These are phyloP conservation scores for Capsella rubella DNA, from an alignment of 441 rosid genomes.

Conservation along the genomic window DNA sequence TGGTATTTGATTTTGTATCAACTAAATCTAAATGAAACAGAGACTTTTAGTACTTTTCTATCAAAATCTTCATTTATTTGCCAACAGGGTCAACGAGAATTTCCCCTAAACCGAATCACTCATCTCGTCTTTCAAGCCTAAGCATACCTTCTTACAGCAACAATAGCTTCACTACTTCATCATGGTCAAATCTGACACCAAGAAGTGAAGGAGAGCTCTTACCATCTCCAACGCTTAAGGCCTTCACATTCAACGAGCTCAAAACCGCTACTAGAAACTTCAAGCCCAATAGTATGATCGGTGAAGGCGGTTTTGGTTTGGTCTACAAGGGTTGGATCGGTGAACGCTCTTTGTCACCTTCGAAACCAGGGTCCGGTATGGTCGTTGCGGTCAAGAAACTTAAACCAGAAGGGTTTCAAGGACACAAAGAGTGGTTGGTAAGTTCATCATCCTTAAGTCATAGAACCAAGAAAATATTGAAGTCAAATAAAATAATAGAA, in stretches of 20 bases:
- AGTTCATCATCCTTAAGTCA: background rate
- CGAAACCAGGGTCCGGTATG: conserved; percentile 69
- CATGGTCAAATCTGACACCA: conserved; percentile 64
- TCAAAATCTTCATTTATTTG: background rate
- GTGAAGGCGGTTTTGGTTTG: conserved; percentile 78
- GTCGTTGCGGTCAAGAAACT: conserved; percentile 75
- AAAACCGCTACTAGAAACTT: conserved; percentile 71
- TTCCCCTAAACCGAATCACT: conserved; percentile 60
- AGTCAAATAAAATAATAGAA: conserved; percentile 5
- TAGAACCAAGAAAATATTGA: background rate
- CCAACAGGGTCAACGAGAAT: conserved; percentile 60
- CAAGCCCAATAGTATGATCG: conserved; percentile 62
- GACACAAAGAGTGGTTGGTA: conserved; percentile 86
- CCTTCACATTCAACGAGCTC: conserved; percentile 63
- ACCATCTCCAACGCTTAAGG: conserved; percentile 64
- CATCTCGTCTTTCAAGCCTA: conserved; percentile 62
- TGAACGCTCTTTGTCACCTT: conserved; percentile 55
- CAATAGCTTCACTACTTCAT: conserved; percentile 47
- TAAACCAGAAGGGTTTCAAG: conserved; percentile 72
- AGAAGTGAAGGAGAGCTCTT: conserved; percentile 68
- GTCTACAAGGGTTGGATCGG: conserved; percentile 79
- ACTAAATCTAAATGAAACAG: too few relatives aligned
- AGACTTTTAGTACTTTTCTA: background rate
- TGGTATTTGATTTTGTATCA: background rate
- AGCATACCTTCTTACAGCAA: conserved; percentile 62